Evolutionary conservation across 176 grass and related monocot species (phyloP), one percentile per base, ranked within the genome.

Genomic region (Oryza meyeriana): DNA sequence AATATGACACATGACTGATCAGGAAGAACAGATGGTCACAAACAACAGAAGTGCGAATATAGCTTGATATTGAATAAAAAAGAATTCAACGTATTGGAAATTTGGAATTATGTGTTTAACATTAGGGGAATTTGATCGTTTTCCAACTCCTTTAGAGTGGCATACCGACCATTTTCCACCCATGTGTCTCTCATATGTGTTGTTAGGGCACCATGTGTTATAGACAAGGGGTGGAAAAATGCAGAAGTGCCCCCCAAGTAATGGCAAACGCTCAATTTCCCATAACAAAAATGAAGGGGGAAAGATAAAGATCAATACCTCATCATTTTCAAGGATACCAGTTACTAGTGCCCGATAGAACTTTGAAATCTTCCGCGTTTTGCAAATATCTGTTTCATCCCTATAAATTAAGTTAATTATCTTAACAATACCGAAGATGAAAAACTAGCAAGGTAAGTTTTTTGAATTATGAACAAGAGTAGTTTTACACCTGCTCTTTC

Each of bases 321-420:
- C 92, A 71, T 98, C 84, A 75, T 92, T 75, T 86, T 90, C 75
- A 88, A 89, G 67, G 50, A 98, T 80, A 10, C 95, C 88, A 34
- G 64, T 93, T 44, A 89, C 92, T 81, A 94, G 83, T 85, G 88
- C 86, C 85, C 88, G 90, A 82, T 98, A 98, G 62, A 86, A 94
- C 86, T 98, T 98, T 91, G 88, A 98, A 89, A 98, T 91, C 79
- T 82, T 88, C 1, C 90, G 87, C 26, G 48, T 62, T 78, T 89
- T 87, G 68, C 72, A 18, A n/a, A 80, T 34, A 17, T 94, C 84
- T 78, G 79, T 71, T 82, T 84, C 80, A 80, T 81, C 75, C 86
- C 95, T 94, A 75, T 78, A 81, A 72, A 83, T 75, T 44, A 84
- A 83, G 38, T 64, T 17, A 77, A 42, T 64, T 58, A 66, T 16